A percentile compares a stretch with the other conserved stretches of the same genome.
Conservation (phyloP, 352 stramenopile genomes). For the Pythium aristosporum region DNA sequence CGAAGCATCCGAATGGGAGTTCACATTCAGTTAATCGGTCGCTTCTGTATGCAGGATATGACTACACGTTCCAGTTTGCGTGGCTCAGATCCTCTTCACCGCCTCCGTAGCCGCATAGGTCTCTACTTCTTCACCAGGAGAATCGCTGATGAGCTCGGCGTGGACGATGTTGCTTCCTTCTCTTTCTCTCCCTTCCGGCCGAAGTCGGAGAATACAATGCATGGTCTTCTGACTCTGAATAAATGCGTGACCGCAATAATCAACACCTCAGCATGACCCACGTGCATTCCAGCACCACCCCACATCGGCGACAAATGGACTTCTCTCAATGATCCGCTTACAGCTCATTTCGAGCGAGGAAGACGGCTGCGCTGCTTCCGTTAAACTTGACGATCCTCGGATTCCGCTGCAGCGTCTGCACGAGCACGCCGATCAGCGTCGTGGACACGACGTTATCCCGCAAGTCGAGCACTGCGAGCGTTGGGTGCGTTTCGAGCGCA, state of each 20-base stretch:
- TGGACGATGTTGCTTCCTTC: too few relatives aligned
- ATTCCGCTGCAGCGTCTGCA: constrained; percentile 46
- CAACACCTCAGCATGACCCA: too few relatives aligned
- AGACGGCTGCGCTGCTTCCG: constrained; percentile 43
- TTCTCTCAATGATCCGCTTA: not conserved
- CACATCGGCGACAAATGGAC: too few relatives aligned
- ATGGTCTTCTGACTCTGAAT: too few relatives aligned
- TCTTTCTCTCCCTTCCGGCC: too few relatives aligned
- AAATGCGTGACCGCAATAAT: too few relatives aligned
- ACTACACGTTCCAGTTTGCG: constrained; percentile 20
- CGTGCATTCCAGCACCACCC: too few relatives aligned
- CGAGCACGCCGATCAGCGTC: constrained; percentile 31
- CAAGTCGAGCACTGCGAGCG: constrained; percentile 47
- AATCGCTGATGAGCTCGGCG: too few relatives aligned
- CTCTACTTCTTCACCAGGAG: too few relatives aligned
- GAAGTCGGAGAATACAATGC: too few relatives aligned
- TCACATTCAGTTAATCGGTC: not conserved
- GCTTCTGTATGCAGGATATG: constrained; percentile 2
- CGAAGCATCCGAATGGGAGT: not conserved
- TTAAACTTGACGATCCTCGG: constrained; percentile 57
- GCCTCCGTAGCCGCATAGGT: not conserved
- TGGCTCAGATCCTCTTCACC: constrained; percentile 5
- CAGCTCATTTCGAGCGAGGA: constrained; percentile 43
- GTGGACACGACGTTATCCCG: constrained; percentile 45
- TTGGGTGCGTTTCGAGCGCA: constrained; percentile 37